Conservation (phyloP, 2,329 filamentous ascomycete species). For the Mycosphaerella arachidis region DNA sequence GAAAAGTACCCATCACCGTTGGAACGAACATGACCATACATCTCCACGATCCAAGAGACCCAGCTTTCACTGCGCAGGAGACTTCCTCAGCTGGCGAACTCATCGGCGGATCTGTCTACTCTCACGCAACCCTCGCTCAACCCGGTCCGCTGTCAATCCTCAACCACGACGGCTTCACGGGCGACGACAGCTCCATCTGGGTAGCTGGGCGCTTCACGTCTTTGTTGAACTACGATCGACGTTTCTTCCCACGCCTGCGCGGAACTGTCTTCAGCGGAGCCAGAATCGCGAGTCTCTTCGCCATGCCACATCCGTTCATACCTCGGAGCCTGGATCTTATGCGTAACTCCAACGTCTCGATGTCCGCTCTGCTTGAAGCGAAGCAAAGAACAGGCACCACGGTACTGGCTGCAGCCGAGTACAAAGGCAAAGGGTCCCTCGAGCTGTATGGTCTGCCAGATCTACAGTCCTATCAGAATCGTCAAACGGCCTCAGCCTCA, state of each 20-base stretch:
- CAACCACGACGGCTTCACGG: slow-evolving; percentile 61
- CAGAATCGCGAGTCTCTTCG: slow-evolving; percentile 67
- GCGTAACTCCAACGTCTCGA: slow-evolving; percentile 45
- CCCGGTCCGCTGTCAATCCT: slow-evolving; percentile 79
- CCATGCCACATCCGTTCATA: slow-evolving; percentile 64
- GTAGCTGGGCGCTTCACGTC: slow-evolving; percentile 84
- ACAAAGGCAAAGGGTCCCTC: slow-evolving; percentile 84
- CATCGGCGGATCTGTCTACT: slow-evolving; percentile 36
- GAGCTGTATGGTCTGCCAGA: slow-evolving; percentile 69
- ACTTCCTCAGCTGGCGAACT: slow-evolving; percentile 20
- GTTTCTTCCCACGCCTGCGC: slow-evolving; percentile 73
- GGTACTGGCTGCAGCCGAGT: slow-evolving; percentile 79
- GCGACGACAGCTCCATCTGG: slow-evolving; percentile 67
- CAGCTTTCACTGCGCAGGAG: slow-evolving; percentile 17
- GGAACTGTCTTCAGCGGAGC: slow-evolving; percentile 81
- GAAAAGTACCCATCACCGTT: slow-evolving; percentile 70
- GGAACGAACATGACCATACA: slow-evolving; percentile 79
- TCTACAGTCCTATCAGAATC: slow-evolving; percentile 59
- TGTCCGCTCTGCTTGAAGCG: slow-evolving; percentile 50
- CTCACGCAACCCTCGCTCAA: slow-evolving; percentile 70
- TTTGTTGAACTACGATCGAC: slow-evolving; percentile 82
- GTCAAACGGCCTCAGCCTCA: slow-evolving; percentile 74
- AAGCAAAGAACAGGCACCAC: slow-evolving; percentile 58
- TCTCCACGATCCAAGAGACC: slow-evolving; percentile 68
- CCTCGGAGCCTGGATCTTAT: slow-evolving; percentile 58